A percentile compares a stretch with the other conserved stretches of the same genome.
phyloP scores from a whole-genome alignment of 2,329 filamentous ascomycete species.

The Nemania diffusa region DNA sequence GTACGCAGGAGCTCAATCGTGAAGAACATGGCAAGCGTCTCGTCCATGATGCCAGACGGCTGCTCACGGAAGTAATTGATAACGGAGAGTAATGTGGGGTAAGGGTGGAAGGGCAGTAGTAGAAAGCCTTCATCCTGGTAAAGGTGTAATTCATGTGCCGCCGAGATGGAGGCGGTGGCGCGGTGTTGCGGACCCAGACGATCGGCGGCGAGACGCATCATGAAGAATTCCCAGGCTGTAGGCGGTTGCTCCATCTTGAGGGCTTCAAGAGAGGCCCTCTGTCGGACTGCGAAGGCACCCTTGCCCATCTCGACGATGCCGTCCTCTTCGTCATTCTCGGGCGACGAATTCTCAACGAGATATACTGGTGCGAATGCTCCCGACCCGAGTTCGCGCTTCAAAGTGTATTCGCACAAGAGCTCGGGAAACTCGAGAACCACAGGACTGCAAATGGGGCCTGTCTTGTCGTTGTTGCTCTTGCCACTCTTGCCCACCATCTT shows the following conservation, averaged over 20 bases:
- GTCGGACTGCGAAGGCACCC: constrained; percentile 65
- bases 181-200: constrained; percentile 78
- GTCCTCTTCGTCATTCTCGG: constrained; percentile 58
- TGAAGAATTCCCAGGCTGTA: constrained; percentile 94
- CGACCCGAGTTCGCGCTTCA: constrained; percentile 88
- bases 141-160: constrained; percentile 89
- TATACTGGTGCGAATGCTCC: constrained; percentile 97
- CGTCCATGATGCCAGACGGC: constrained; percentile 81
- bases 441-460: constrained; percentile 65
- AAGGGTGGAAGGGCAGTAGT: constrained; percentile 84
- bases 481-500: constrained; percentile 71
- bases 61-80: constrained; percentile 87
- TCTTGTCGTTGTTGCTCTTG: constrained; percentile 69
- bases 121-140: constrained; percentile 92
- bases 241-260: constrained; percentile 95
- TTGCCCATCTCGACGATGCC: constrained; percentile 67
- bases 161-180: constrained; percentile 79
- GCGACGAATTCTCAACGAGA: constrained; percentile 78
- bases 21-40: constrained; percentile 94
- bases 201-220: constrained; percentile 83
- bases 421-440: constrained; percentile 76
- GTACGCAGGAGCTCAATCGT: constrained; percentile 90
- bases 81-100: constrained; percentile 94
- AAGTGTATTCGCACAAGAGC: constrained; percentile 73
- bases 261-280: constrained; percentile 76